A percentile compares a stretch with the other conserved stretches of the same genome.
These are phyloP conservation scores for Cercospora nicotianae DNA, from an alignment of 2,329 filamentous ascomycete species.

Conservation along the genomic window DNA sequence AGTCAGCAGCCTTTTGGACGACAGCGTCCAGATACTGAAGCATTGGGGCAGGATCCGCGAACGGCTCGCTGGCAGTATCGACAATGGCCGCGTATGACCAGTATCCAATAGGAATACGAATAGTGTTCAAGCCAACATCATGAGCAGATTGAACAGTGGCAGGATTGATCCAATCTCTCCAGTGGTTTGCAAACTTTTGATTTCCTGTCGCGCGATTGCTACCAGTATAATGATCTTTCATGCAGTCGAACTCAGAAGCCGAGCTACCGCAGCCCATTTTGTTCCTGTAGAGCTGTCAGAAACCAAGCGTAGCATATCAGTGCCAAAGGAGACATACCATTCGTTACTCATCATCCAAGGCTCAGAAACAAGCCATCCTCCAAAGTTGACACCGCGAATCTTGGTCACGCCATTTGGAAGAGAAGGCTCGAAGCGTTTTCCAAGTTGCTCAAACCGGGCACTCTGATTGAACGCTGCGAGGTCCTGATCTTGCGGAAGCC, in stretches of 20 bases:
- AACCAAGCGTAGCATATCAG: neutral
- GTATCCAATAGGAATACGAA: slow-evolving; percentile 18
- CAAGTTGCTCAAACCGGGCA: slow-evolving; percentile 12
- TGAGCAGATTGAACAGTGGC: slow-evolving; percentile 10
- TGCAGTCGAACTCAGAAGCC: slow-evolving; percentile 16
- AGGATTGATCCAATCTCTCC: slow-evolving; percentile 17
- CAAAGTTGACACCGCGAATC: slow-evolving; percentile 18
- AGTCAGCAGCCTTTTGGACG: slow-evolving; percentile 8
- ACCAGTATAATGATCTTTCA: slow-evolving; percentile 17
- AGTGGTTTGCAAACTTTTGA: slow-evolving; percentile 11
- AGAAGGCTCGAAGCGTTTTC: slow-evolving; percentile 11
- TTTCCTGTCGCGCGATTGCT: slow-evolving; percentile 11
- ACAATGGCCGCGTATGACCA: slow-evolving; percentile 15
- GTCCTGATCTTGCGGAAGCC: slow-evolving; percentile 14
- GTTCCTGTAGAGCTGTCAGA: slow-evolving; percentile 1
- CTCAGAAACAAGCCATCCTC: slow-evolving; percentile 14
- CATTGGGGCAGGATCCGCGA: slow-evolving; percentile 9
- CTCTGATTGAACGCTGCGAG: slow-evolving; percentile 16
- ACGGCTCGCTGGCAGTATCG: slow-evolving; percentile 7
- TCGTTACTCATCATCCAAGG: slow-evolving; percentile 10
- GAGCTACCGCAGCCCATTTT: slow-evolving; percentile 16
- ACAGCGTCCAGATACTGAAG: slow-evolving; percentile 14
- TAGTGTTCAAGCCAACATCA: slow-evolving; percentile 19
- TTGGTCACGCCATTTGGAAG: slow-evolving; percentile 15
- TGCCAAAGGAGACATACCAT: neutral